Conservation (phyloP, 768 basidiomycete genomes). For the Tulasnella sp. region DNA sequence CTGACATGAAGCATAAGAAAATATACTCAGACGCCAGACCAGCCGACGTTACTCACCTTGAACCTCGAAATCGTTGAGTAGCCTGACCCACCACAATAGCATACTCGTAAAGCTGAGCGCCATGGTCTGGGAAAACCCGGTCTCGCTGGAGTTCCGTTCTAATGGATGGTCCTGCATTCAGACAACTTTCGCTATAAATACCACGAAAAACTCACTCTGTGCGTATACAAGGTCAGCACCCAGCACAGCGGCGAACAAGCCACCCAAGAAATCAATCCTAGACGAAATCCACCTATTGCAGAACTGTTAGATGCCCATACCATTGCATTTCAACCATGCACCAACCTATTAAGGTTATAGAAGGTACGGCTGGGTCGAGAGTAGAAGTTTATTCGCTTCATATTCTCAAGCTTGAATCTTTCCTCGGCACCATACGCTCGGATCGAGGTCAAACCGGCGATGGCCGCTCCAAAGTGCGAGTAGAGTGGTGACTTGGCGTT, state of each 20-base stretch:
- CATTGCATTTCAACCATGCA: background rate
- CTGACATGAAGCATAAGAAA: background rate
- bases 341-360: conserved; percentile 51
- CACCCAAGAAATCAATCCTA: conserved; percentile 58
- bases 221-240: conserved; percentile 56
- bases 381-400: conserved; percentile 53
- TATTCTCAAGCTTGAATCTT: conserved; percentile 34
- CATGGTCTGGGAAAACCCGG: conserved; percentile 43
- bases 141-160: conserved; percentile 42
- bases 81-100: conserved; percentile 48
- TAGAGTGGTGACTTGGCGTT: conserved; percentile 40
- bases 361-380: conserved; percentile 46
- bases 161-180: background rate
- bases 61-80: conserved; percentile 47
- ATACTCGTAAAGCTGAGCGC: conserved; percentile 53
- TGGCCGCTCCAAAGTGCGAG: conserved; percentile 38
- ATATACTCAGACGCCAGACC: background rate
- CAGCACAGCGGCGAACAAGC: conserved; percentile 50
- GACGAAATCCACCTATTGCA: conserved; percentile 45
- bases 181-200: background rate
- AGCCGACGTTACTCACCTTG: conserved; percentile 35
- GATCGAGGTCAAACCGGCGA: conserved; percentile 37
- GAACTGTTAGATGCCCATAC: background rate
- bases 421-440: conserved; percentile 40
- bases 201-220: conserved; percentile 28